Evolutionary conservation across 352 stramenopile genomes (phyloP).

Genomic region (Aphanomyces cochlioides): DNA sequence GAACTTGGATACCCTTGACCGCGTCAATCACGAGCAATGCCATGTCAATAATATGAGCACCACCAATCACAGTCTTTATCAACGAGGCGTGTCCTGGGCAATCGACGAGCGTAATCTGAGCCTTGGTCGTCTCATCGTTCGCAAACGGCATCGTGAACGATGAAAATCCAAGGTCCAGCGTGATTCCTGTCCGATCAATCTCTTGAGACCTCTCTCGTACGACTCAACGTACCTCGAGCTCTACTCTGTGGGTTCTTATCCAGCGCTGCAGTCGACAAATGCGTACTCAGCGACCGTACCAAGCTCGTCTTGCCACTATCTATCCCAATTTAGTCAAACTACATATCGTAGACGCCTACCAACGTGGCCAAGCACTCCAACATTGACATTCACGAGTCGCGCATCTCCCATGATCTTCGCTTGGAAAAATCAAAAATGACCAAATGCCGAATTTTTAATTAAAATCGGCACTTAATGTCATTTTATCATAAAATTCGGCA

Average conservation of each 20-base stretch:
- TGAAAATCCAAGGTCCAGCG: constrained; percentile 98
- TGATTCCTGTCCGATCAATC: constrained; percentile 84
- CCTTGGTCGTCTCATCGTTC: constrained; percentile 31
- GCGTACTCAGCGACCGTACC: constrained; percentile 95
- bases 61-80: constrained; percentile 98
- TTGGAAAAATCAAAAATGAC: no score
- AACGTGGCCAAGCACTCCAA: constrained; percentile 98
- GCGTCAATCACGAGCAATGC: constrained; percentile 96
- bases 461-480: no score
- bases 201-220: no score
- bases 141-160: constrained; percentile 81
- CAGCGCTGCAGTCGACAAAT: constrained; percentile 95
- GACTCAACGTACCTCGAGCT: constrained; percentile 84
- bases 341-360: neutral
- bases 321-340: constrained; percentile 24
- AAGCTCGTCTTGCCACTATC: constrained; percentile 98
- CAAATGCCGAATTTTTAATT: no score
- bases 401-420: no score
- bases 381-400: constrained; percentile 92
- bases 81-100: constrained; percentile 97
- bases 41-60: constrained; percentile 98
- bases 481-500: no score
- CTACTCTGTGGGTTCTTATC: constrained; percentile 98
- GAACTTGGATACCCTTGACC: constrained; percentile 96
- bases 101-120: constrained; percentile 95